Conservation (phyloP, 23 red algal genomes). For the Agarophyton chilense region DNA sequence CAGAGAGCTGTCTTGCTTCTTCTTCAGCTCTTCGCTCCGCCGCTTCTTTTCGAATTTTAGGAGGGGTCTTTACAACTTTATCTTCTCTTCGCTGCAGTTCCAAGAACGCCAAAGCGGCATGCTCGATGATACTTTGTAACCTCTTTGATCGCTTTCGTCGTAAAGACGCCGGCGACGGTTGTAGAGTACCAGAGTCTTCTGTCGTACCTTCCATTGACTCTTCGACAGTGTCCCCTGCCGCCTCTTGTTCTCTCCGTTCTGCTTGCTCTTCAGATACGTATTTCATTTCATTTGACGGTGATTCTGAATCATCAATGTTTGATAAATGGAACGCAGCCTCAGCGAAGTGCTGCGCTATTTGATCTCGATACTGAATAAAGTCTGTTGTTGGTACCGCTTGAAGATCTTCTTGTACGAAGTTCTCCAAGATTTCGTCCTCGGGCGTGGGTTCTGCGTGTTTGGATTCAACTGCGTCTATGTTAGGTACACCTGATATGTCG, state of each 20-base stretch:
- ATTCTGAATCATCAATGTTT: constrained; percentile 6
- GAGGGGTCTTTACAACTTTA: constrained; percentile 20
- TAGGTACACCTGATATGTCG: not conserved
- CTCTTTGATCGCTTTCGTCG: constrained; percentile 40
- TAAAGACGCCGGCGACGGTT: not conserved
- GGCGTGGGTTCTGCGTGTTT: not conserved
- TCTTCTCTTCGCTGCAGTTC: constrained; percentile 49
- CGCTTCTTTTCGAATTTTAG: constrained; percentile 46
- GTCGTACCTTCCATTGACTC: not conserved
- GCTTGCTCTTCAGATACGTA: not conserved
- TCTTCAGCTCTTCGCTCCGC: constrained; percentile 29
- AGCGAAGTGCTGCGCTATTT: constrained; percentile 10
- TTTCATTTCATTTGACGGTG: not conserved
- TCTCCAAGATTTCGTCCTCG: not conserved
- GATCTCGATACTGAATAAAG: constrained; percentile 24
- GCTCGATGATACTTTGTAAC: constrained; percentile 55
- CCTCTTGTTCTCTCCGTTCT: not conserved
- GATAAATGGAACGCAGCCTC: constrained; percentile 23
- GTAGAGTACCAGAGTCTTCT: not conserved
- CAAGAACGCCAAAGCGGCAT: constrained; percentile 39
- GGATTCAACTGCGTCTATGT: not conserved
- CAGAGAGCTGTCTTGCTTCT: constrained; percentile 23
- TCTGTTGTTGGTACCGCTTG: constrained; percentile 10
- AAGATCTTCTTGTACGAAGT: constrained; percentile 18
- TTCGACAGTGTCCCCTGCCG: not conserved